A percentile compares a stretch with the other conserved stretches of the same genome.
These are phyloP conservation scores for Fraxinus paxiana DNA, from an alignment of 305 asterid species.

Conservation along the genomic window DNA sequence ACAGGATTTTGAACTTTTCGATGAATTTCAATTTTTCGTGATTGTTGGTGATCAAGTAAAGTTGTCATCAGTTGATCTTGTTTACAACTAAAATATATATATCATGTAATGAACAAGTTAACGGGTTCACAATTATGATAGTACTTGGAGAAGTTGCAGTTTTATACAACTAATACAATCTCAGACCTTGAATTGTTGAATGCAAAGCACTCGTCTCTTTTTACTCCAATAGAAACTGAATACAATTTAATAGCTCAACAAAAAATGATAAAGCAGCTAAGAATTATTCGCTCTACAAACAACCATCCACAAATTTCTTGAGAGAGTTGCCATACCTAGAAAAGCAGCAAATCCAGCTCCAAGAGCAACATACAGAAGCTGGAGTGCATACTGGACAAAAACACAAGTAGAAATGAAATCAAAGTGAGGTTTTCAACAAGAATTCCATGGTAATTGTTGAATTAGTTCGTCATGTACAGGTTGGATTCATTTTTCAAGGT, in stretches of 20 bases:
- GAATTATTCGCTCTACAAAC: not conserved
- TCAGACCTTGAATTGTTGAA: not conserved
- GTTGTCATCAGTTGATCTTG: not conserved
- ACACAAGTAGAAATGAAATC: not conserved
- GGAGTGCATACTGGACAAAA: constrained; percentile 48
- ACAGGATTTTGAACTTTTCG: not conserved
- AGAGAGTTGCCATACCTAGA: constrained; percentile 40
- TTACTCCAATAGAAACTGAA: not conserved
- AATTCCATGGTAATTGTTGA: not conserved
- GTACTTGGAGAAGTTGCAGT: not conserved
- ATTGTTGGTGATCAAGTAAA: not conserved
- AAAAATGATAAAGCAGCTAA: not conserved
- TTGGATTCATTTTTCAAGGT: not conserved
- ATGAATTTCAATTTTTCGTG: not conserved
- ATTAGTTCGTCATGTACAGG: not conserved
- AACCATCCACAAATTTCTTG: not conserved
- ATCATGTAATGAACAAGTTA: not conserved
- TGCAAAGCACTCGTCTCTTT: not conserved
- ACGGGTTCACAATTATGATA: not conserved
- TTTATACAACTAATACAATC: not conserved
- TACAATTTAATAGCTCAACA: not conserved
- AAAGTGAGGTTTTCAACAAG: not conserved
- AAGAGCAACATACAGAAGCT: constrained; percentile 60
- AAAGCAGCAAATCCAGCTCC: constrained; percentile 69
- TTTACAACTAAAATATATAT: not conserved